These are phyloP conservation scores for Exophiala aquamarina DNA, from an alignment of 2,329 filamentous ascomycete genomes.

Conservation along the genomic window DNA sequence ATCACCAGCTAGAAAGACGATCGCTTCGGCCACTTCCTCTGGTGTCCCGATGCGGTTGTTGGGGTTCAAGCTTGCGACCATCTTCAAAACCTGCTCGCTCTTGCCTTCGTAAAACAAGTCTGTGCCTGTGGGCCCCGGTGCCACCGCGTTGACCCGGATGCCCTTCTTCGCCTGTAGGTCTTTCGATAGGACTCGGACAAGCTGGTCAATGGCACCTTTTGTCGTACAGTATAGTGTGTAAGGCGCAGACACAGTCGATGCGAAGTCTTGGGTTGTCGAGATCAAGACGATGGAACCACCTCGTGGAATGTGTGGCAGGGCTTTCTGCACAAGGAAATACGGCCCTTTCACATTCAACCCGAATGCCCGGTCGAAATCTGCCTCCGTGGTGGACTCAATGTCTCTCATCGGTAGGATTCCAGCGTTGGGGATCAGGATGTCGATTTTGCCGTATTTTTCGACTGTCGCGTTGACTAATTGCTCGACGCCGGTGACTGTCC, in stretches of 20 bases:
- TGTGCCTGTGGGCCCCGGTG: constrained; percentile 56
- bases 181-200: constrained; percentile 56
- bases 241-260: constrained; percentile 42
- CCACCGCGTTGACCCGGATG: constrained; percentile 53
- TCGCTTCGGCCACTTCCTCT: constrained; percentile 50
- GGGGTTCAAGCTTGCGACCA: constrained; percentile 43
- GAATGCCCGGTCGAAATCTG: constrained; percentile 52
- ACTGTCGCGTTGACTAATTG: constrained; percentile 52
- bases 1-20: constrained; percentile 43
- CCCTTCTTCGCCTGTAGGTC: constrained; percentile 48
- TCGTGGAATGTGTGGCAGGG: constrained; percentile 50
- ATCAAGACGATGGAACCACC: constrained; percentile 55
- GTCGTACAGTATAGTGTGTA: constrained; percentile 57
- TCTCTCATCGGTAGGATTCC: constrained; percentile 53
- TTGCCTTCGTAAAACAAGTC: constrained; percentile 57
- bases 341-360: constrained; percentile 59
- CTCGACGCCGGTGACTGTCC: constrained; percentile 47
- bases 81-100: constrained; percentile 46
- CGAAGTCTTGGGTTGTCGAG: constrained; percentile 44
- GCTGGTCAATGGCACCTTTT: constrained; percentile 62
- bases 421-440: constrained; percentile 60
- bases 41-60: constrained; percentile 49
- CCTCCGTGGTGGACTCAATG: constrained; percentile 51
- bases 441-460: constrained; percentile 54
- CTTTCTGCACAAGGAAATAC: constrained; percentile 55